Evolutionary conservation across 202 grass and related monocot genomes (phyloP), one percentile per base, ranked within the genome.

Genomic region (Schoenoplectus triqueter): DNA sequence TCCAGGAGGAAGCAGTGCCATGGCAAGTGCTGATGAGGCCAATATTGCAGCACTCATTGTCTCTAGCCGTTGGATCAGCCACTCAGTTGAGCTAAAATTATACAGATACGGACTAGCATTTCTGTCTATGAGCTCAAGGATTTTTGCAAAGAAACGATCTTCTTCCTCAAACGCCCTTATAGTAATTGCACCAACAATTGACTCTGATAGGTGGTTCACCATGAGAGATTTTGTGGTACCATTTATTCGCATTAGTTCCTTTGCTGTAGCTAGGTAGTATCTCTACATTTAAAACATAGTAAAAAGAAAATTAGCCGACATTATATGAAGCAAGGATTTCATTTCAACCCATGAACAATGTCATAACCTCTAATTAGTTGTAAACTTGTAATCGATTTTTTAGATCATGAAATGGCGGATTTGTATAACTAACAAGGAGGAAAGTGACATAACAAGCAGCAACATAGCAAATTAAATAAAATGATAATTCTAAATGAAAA

Each of bases 211-310:
- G 86, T 98, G 92, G 87, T 95, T 98, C 59, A 88, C 91, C 49
- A 98, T 80, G 65, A 89, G 83, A 70, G 95, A 98, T 88, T 93
- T 95, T 62, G 95, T 95, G 80, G 92, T 98, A 54, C 95, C 95
- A 90, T 98, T 95, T 75, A 98, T 93, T 49, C 95, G 78, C 95
- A 98, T 98, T 66, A 98, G 89, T 89, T 98, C 92, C 87, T 92
- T 98, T 73, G 92, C 91, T 17, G 95, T 93, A 47, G 91, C 87
- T 78, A 98, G 84, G 85, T 95, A 98, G 84, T 93, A 98, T 45
- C 88, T 93, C 92, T 98, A 45, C 81, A 88, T 76, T 39, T 71
- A 60, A 31, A 60, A 52, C 52, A 56, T 39, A 55, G 13, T 4
- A 60, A 78, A 60, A 42, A 44, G 3, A 6, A 54, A 75, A 6